Evolutionary conservation across 2,329 filamentous ascomycete species (phyloP).

Genomic region (Sclerotinia sclerotiorum): DNA sequence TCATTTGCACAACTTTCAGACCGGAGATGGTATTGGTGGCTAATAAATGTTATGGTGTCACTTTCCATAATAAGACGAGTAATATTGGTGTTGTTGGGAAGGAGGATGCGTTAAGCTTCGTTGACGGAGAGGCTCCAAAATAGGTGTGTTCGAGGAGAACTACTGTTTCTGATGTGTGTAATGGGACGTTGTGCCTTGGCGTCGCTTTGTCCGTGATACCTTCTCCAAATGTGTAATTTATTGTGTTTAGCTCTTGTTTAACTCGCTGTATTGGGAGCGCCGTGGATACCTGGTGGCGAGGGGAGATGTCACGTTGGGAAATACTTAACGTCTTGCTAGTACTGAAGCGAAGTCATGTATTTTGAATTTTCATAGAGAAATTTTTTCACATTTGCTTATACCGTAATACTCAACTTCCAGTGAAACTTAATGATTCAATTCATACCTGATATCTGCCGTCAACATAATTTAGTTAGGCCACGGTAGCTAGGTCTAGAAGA

Average conservation of each 20-base stretch:
- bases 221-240: background rate
- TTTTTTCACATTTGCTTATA: background rate
- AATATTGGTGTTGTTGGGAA: slow-evolving; percentile 86
- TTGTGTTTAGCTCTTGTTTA: background rate
- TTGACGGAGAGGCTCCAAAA: slow-evolving; percentile 69
- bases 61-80: slow-evolving; percentile 90
- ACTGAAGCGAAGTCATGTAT: background rate
- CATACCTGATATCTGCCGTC: background rate
- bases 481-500: too few species aligned
- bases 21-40: slow-evolving; percentile 95
- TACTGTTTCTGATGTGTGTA: background rate
- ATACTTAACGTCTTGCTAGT: background rate
- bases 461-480: too few species aligned
- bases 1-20: slow-evolving; percentile 98
- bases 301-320: background rate
- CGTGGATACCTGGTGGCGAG: background rate
- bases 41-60: slow-evolving; percentile 97
- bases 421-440: too few species aligned
- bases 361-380: background rate
- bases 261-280: background rate
- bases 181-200: slow-evolving; percentile 1
- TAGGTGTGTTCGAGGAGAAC: slow-evolving; percentile 21
- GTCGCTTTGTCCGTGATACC: background rate
- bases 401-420: too few species aligned
- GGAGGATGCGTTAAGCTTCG: slow-evolving; percentile 88